Conservation (phyloP, 2,329 filamentous ascomycete genomes). For the Penicillium sp. region DNA sequence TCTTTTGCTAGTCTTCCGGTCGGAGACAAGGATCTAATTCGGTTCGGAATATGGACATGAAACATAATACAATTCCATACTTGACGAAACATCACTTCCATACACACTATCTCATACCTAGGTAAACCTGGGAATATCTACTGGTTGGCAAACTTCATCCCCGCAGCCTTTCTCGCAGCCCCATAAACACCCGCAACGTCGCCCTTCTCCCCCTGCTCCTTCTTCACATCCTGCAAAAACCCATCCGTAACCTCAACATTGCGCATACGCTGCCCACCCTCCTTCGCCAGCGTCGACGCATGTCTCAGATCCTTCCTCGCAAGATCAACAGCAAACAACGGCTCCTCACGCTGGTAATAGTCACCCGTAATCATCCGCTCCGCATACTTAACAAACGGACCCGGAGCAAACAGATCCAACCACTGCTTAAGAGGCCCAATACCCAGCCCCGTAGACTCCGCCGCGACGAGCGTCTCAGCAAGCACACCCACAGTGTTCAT, state of each 20-base stretch:
- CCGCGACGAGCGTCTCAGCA: slow-evolving; percentile 70
- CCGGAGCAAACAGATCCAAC: slow-evolving; percentile 69
- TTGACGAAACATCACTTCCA: background rate
- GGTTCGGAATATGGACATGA: slow-evolving; percentile 6
- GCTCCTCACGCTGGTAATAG: slow-evolving; percentile 69
- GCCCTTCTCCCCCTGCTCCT: slow-evolving; percentile 63
- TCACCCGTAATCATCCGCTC: slow-evolving; percentile 69
- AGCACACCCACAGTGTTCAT: slow-evolving; percentile 76
- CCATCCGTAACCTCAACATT: slow-evolving; percentile 63
- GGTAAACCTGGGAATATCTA: background rate
- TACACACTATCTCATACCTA: background rate
- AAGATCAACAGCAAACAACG: slow-evolving; percentile 77
- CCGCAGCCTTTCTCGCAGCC: slow-evolving; percentile 67
- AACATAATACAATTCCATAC: slow-evolving; percentile 1
- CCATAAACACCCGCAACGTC: slow-evolving; percentile 84
- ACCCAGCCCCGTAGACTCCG: slow-evolving; percentile 75
- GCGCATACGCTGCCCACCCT: slow-evolving; percentile 58
- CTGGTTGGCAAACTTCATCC: slow-evolving; percentile 67
- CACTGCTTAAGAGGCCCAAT: slow-evolving; percentile 65
- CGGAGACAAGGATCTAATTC: slow-evolving; percentile 11
- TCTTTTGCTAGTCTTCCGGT: slow-evolving; percentile 8
- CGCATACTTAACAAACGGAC: slow-evolving; percentile 69
- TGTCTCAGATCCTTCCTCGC: slow-evolving; percentile 79
- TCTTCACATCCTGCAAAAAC: slow-evolving; percentile 66
- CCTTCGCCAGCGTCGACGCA: slow-evolving; percentile 62